Evolutionary conservation across 768 basidiomycete species (phyloP).

Genomic region (Hebeloma cylindrosporum): DNA sequence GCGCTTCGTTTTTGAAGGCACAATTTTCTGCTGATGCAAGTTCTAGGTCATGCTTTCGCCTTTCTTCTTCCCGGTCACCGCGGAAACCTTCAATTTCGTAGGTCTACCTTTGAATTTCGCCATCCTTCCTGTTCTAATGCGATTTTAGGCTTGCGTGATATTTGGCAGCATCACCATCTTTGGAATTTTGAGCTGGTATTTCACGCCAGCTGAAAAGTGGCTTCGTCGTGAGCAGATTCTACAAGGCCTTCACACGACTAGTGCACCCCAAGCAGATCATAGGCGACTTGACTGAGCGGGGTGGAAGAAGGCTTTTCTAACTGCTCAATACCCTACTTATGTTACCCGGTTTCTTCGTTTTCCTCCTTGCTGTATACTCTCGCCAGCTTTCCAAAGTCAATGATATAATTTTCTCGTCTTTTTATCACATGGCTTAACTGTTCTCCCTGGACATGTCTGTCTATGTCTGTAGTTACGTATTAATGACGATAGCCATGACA

Average conservation of each 20-base stretch:
- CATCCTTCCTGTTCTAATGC: not conserved
- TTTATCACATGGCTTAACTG: no score
- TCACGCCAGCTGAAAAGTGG: constrained; percentile 81
- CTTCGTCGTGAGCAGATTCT: constrained; percentile 62
- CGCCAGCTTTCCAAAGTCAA: no score
- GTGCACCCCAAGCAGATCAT: constrained; percentile 8
- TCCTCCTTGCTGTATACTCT: no score
- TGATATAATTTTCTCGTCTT: no score
- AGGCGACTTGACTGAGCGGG: not conserved
- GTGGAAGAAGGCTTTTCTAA: not conserved
- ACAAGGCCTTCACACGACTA: constrained; percentile 40
- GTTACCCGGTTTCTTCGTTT: not conserved
- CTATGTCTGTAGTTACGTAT: no score
- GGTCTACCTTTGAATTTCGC: constrained; percentile 29
- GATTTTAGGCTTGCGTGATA: constrained; percentile 66
- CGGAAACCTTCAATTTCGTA: constrained; percentile 83
- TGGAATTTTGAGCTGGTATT: constrained; percentile 74
- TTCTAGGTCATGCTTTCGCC: constrained; percentile 78
- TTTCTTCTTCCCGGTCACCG: constrained; percentile 80
- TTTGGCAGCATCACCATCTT: constrained; percentile 79
- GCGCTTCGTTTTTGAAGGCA: constrained; percentile 28
- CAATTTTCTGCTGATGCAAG: constrained; percentile 3
- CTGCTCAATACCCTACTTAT: not conserved
- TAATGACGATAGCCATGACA: no score
- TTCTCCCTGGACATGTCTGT: no score